These are phyloP conservation scores for Pichia inconspicua DNA, from an alignment of 1,139 yeast genomes.

Conservation along the genomic window DNA sequence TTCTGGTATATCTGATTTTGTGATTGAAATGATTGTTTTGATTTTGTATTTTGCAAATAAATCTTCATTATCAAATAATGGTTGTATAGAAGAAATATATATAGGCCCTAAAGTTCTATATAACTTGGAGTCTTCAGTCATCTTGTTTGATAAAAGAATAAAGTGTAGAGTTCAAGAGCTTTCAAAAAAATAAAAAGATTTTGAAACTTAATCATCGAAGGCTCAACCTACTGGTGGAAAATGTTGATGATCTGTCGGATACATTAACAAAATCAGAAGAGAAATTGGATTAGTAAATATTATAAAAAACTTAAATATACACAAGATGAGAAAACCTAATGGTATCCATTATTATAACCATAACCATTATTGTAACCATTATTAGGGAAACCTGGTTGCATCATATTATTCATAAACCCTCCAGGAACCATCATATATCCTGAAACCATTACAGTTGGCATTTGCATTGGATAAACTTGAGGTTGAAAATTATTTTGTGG, in stretches of 20 bases:
- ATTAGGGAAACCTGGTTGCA: slow-evolving; percentile 3
- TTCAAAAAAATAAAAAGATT: too few species aligned
- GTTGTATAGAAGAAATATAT: slow-evolving; percentile 52
- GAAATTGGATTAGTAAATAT: not conserved
- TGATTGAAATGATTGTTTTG: slow-evolving; percentile 60
- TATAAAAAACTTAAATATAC: not conserved
- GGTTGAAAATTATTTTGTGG: not conserved
- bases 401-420: slow-evolving; percentile 15
- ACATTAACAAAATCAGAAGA: too few species aligned
- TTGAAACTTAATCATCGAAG: too few species aligned
- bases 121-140: slow-evolving; percentile 14
- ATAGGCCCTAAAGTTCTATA: slow-evolving; percentile 57
- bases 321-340: not conserved
- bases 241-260: too few species aligned
- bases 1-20: slow-evolving; percentile 56
- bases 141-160: not conserved
- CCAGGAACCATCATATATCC: slow-evolving; percentile 10
- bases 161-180: not conserved
- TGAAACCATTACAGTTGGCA: not conserved
- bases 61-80: slow-evolving; percentile 39
- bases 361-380: not conserved
- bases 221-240: too few species aligned
- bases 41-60: slow-evolving; percentile 42
- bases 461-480: slow-evolving; percentile 2
- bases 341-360: slow-evolving; percentile 1